Evolutionary conservation across 2,329 filamentous ascomycete species (phyloP).

Genomic region (Cladosporium sp.): DNA sequence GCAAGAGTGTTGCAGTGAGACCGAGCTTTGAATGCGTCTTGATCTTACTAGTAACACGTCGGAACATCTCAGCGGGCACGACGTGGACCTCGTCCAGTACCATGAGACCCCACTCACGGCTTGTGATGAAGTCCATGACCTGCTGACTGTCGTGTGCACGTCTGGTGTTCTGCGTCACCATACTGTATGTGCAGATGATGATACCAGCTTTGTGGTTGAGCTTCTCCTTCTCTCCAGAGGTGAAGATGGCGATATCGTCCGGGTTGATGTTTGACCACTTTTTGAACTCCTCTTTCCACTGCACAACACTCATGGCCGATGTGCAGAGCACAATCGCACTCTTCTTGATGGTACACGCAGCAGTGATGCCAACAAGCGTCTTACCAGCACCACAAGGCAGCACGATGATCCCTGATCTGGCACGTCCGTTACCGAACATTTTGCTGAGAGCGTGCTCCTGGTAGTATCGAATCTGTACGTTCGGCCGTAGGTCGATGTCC

Average conservation of each 20-base stretch:
- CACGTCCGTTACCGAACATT: conserved; percentile 98
- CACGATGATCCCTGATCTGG: conserved; percentile 96
- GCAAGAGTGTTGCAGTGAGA: conserved; percentile 85
- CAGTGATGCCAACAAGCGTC: conserved; percentile 96
- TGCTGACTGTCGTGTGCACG: conserved; percentile 91
- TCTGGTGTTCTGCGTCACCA: conserved; percentile 91
- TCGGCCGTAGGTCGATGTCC: conserved; percentile 88
- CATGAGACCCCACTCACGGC: conserved; percentile 95
- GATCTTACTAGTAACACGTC: conserved; percentile 88
- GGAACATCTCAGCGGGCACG: conserved; percentile 93
- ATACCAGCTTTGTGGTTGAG: conserved; percentile 91
- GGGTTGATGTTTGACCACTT: conserved; percentile 99
- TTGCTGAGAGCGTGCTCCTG: conserved; percentile 98
- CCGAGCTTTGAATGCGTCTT: conserved; percentile 95
- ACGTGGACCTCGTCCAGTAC: conserved; percentile 97
- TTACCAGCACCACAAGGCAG: conserved; percentile 95
- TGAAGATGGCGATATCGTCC: conserved; percentile 91
- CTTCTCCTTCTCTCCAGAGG: conserved; percentile 82
- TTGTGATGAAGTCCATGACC: conserved; percentile 93
- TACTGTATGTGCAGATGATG: conserved; percentile 96
- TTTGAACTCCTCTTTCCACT: conserved; percentile 94
- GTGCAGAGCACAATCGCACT: conserved; percentile 93
- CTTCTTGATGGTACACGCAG: conserved; percentile 96
- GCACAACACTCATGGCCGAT: conserved; percentile 95
- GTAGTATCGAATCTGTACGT: conserved; percentile 87